A percentile compares a stretch with the other conserved stretches of the same genome.
These are phyloP conservation scores for Mycena metata DNA, from an alignment of 768 basidiomycete genomes.

Conservation along the genomic window DNA sequence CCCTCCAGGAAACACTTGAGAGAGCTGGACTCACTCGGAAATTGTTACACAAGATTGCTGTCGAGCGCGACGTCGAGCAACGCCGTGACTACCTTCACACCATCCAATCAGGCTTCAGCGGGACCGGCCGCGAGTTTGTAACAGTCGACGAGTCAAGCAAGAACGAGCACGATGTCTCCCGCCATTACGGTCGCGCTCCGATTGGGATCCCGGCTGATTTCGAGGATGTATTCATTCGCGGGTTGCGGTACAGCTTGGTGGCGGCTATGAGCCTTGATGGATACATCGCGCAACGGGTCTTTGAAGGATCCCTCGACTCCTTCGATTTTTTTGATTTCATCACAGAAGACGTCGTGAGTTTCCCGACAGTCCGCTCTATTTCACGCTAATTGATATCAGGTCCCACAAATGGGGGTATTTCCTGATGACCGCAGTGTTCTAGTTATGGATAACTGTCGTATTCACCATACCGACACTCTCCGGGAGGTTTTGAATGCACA, in stretches of 20 bases:
- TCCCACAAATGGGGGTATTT: conserved; percentile 3
- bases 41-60: background rate
- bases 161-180: conserved; percentile 40
- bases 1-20: background rate
- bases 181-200: conserved; percentile 43
- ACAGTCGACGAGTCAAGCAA: conserved; percentile 49
- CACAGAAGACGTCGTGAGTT: conserved; percentile 44
- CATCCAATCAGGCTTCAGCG: conserved; percentile 16
- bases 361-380: background rate
- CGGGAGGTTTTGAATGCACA: conserved; percentile 40
- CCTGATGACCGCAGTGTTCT: conserved; percentile 14
- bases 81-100: conserved; percentile 6
- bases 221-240: conserved; percentile 42
- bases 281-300: conserved; percentile 43
- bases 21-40: background rate
- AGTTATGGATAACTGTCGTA: conserved; percentile 34
- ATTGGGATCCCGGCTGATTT: conserved; percentile 40
- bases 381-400: conserved; percentile 9
- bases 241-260: conserved; percentile 45
- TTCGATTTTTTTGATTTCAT: conserved; percentile 14
- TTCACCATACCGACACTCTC: conserved; percentile 44
- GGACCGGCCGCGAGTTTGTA: conserved; percentile 41
- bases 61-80: background rate
- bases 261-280: conserved; percentile 48
- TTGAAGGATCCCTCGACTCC: conserved; percentile 45